Percentiles rank a stretch among this genome's conserved stretches.
Conservation (phyloP, 441 rosid species). For the Brassica hybrid region DNA sequence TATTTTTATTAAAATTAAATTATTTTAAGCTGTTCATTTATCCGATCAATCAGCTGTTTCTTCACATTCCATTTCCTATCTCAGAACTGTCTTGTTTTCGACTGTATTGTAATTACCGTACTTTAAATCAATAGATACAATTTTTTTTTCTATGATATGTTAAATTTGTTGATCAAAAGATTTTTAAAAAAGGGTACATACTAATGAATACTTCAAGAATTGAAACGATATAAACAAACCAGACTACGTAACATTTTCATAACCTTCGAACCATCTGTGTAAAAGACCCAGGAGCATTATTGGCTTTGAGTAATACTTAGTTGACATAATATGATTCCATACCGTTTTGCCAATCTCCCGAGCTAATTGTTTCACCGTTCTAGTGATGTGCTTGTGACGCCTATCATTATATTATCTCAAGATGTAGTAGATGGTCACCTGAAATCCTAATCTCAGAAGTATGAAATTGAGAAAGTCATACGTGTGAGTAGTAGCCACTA, state of each 20-base stretch:
- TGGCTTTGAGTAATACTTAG: neutral
- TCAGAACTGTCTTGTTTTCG: conserved; percentile 1
- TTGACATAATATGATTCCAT: neutral
- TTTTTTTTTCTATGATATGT: neutral
- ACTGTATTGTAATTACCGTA: conserved; percentile 6
- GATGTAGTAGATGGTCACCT: neutral
- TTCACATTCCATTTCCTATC: conserved; percentile 29
- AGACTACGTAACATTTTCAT: neutral
- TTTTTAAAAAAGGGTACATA: neutral
- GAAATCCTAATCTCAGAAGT: neutral
- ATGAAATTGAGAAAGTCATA: too few relatives aligned
- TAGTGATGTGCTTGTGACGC: neutral
- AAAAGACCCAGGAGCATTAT: neutral
- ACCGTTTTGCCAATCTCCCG: neutral
- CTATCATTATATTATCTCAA: neutral
- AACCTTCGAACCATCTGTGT: neutral
- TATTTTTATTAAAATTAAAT: neutral
- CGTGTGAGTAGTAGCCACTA: neutral
- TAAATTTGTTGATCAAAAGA: neutral
- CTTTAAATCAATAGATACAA: neutral
- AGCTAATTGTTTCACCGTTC: neutral
- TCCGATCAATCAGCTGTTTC: conserved; percentile 21
- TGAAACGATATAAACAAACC: neutral
- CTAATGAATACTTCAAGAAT: neutral
- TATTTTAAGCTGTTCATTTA: conserved; percentile 4